Percentiles rank a stretch among this genome's conserved stretches.
Evolutionary conservation across 129 eudicot genomes (phyloP).

Genomic region (Flaveria linearis): DNA sequence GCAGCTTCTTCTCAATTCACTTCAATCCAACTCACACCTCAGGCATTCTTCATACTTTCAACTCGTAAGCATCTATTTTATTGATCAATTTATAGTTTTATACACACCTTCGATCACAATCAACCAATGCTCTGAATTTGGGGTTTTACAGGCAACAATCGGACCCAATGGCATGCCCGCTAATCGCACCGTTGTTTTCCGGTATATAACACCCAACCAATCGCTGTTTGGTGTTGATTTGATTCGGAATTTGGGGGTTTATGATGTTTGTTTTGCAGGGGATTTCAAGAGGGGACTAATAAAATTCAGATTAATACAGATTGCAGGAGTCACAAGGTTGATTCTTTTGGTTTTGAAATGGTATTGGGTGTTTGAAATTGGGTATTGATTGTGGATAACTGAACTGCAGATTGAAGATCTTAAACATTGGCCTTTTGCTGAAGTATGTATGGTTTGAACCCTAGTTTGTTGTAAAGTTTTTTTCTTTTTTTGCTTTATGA

Average conservation of each 20-base stretch:
- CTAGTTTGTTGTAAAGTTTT: neutral
- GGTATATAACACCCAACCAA: slow-evolving; percentile 35
- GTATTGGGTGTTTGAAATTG: slow-evolving; percentile 23
- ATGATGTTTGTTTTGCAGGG: slow-evolving; percentile 47
- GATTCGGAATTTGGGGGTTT: slow-evolving; percentile 2
- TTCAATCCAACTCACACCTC: slow-evolving; percentile 79
- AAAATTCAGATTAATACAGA: slow-evolving; percentile 86
- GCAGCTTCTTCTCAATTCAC: slow-evolving; percentile 72
- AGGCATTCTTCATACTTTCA: slow-evolving; percentile 77
- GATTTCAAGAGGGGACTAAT: slow-evolving; percentile 69
- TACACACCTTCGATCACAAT: neutral
- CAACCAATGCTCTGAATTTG: neutral
- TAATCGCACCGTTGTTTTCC: slow-evolving; percentile 94
- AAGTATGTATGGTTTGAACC: slow-evolving; percentile 46
- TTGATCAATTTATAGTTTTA: neutral
- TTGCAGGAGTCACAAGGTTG: slow-evolving; percentile 73
- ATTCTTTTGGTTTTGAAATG: neutral
- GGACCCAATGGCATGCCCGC: slow-evolving; percentile 75
- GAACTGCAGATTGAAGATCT: slow-evolving; percentile 85
- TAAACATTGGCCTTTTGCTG: slow-evolving; percentile 83
- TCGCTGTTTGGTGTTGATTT: neutral
- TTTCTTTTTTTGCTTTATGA: neutral
- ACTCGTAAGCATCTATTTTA: slow-evolving; percentile 47
- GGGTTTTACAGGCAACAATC: slow-evolving; percentile 64
- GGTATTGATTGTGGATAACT: slow-evolving; percentile 18